A percentile compares a stretch with the other conserved stretches of the same genome.
phyloP scores from a whole-genome alignment of 345 rosid species.

The Ceriops tagal region DNA sequence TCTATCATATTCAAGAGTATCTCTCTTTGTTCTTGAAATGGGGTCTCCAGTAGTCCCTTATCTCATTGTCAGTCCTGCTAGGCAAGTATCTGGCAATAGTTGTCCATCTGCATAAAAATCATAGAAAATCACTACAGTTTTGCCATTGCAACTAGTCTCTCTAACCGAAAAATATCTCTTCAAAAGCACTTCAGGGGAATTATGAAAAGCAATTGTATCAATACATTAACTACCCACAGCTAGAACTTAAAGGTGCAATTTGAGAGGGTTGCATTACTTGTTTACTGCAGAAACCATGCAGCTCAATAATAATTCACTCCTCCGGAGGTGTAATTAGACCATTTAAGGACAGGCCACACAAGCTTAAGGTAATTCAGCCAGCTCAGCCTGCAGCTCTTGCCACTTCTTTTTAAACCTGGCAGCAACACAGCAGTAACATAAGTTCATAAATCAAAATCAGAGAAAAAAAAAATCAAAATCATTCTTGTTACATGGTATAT shows the following conservation, averaged over 20 bases:
- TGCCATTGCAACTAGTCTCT: background rate
- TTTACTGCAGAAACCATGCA: background rate
- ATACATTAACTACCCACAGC: too few species aligned
- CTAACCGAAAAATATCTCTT: background rate
- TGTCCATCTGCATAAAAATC: background rate
- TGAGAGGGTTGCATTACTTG: background rate
- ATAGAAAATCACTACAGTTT: background rate
- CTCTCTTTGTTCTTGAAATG: background rate
- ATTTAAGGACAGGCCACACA: too few species aligned
- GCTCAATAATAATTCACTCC: too few species aligned
- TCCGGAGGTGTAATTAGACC: too few species aligned
- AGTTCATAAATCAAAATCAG: background rate
- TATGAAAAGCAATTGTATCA: too few species aligned
- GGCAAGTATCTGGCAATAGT: background rate
- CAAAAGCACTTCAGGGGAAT: too few species aligned
- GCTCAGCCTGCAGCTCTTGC: background rate
- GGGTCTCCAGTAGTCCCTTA: background rate
- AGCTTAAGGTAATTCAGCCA: background rate
- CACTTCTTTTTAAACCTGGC: constrained; percentile 8
- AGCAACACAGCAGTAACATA: background rate
- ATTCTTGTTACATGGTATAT: background rate
- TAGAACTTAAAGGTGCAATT: background rate
- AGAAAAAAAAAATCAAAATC: too few species aligned
- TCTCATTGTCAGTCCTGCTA: background rate
- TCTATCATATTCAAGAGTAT: background rate